Evolutionary conservation across 2,329 filamentous ascomycete species (phyloP).

Genomic region (Teratosphaeriaceae sp.): DNA sequence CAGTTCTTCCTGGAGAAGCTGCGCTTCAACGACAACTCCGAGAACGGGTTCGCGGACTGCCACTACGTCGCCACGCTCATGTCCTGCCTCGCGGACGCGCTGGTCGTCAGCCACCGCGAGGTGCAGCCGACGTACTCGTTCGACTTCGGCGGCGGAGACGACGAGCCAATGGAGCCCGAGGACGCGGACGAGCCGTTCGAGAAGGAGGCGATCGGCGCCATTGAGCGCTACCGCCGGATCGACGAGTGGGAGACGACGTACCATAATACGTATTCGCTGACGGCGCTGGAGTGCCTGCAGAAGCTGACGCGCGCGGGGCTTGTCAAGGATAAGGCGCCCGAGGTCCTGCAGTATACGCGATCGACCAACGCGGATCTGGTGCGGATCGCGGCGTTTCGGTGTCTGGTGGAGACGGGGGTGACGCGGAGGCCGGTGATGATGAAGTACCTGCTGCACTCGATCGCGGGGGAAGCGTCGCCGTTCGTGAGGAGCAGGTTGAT

Average conservation of each 20-base stretch:
- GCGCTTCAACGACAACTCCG: constrained; percentile 88
- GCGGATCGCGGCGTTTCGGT: constrained; percentile 53
- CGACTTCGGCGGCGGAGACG: constrained; percentile 40
- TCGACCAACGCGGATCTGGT: constrained; percentile 55
- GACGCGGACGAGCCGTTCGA: constrained; percentile 48
- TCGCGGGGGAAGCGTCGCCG: constrained; percentile 52
- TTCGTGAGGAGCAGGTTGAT: constrained; percentile 50
- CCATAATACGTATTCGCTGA: constrained; percentile 57
- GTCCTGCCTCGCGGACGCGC: constrained; percentile 50
- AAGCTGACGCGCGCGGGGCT: constrained; percentile 49
- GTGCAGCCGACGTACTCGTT: constrained; percentile 22
- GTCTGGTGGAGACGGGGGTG: constrained; percentile 50
- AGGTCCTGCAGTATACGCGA: constrained; percentile 56
- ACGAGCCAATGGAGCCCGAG: constrained; percentile 36
- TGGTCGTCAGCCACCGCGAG: constrained; percentile 35
- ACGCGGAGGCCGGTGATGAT: constrained; percentile 46
- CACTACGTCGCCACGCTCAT: constrained; percentile 82
- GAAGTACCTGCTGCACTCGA: constrained; percentile 50
- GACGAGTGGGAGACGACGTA: constrained; percentile 62
- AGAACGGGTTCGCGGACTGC: constrained; percentile 81
- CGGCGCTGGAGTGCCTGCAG: constrained; percentile 54
- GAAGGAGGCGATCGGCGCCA: constrained; percentile 52
- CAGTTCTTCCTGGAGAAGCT: constrained; percentile 83
- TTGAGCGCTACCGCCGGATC: constrained; percentile 57
- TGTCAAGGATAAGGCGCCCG: constrained; percentile 46